Evolutionary conservation across 306 rosid species (phyloP).

Genomic region (Trifolium dubium): DNA sequence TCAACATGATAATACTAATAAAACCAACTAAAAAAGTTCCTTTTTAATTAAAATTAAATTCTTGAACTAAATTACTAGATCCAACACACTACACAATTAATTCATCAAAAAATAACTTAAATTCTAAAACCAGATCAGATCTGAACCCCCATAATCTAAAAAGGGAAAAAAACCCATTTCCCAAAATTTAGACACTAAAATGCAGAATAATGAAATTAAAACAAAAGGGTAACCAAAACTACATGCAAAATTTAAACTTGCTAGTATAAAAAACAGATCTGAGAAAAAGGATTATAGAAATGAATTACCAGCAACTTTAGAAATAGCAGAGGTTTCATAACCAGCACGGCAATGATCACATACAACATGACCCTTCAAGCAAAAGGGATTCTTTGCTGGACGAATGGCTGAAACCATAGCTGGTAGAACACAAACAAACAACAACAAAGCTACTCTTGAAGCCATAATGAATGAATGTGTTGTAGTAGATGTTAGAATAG

Average conservation of each 20-base stretch:
- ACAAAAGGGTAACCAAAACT: background rate
- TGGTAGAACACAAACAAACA: constrained; percentile 64
- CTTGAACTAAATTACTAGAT: background rate
- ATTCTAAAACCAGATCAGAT: constrained; percentile 27
- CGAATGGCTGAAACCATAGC: constrained; percentile 74
- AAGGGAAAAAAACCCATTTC: background rate
- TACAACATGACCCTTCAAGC: constrained; percentile 67
- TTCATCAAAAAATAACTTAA: background rate
- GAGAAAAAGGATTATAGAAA: background rate
- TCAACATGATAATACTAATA: background rate
- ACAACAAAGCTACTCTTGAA: constrained; percentile 47
- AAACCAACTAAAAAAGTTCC: background rate
- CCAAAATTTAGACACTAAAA: background rate
- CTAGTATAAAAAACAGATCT: background rate
- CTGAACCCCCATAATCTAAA: constrained; percentile 11
- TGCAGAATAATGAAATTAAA: background rate
- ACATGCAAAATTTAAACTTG: background rate
- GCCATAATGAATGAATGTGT: constrained; percentile 40
- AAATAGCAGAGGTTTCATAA: constrained; percentile 78
- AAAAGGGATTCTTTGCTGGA: constrained; percentile 56
- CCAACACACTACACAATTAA: constrained; percentile 1
- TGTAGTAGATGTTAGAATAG: background rate
- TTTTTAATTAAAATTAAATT: background rate
- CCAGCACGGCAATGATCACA: constrained; percentile 90
- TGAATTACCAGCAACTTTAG: constrained; percentile 68